These are phyloP conservation scores for Geosmithia morbida DNA, from an alignment of 2,329 filamentous ascomycete genomes.

Conservation along the genomic window DNA sequence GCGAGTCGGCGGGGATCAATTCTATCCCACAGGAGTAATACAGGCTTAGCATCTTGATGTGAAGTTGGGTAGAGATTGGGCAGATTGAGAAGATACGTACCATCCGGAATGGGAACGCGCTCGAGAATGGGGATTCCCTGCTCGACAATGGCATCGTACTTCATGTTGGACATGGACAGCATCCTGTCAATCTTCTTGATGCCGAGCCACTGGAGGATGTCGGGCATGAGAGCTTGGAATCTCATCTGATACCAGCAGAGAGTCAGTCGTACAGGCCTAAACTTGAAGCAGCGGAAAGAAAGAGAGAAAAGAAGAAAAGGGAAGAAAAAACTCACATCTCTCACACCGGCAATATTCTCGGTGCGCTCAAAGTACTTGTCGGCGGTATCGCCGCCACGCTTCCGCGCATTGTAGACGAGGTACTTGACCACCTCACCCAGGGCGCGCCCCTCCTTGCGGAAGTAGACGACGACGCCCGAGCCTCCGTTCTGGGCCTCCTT, in stretches of 20 bases:
- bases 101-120: too few species aligned
- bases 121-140: slow-evolving; percentile 43
- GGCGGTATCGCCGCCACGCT: slow-evolving; percentile 64
- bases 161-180: slow-evolving; percentile 93
- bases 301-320: too few species aligned
- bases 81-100: neutral
- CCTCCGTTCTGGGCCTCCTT: slow-evolving; percentile 92
- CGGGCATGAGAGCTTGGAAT: slow-evolving; percentile 96
- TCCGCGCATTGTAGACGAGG: slow-evolving; percentile 56
- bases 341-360: slow-evolving; percentile 96
- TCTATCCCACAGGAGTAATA: slow-evolving; percentile 86
- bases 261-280: too few species aligned
- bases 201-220: slow-evolving; percentile 94
- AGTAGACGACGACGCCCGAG: slow-evolving; percentile 93
- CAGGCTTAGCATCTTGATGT: too few species aligned
- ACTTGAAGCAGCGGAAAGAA: too few species aligned
- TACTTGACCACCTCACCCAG: slow-evolving; percentile 94
- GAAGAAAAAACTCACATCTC: slow-evolving; percentile 28
- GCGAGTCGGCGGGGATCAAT: slow-evolving; percentile 84
- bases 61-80: slow-evolving; percentile 45
- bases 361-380: slow-evolving; percentile 94
- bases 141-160: slow-evolving; percentile 76
- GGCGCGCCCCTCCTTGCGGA: slow-evolving; percentile 91
- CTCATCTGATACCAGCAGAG: slow-evolving; percentile 65
- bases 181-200: slow-evolving; percentile 98